phyloP scores from a whole-genome alignment of 805 yeast genomes.

The Metahyphopichia silvanorum region DNA sequence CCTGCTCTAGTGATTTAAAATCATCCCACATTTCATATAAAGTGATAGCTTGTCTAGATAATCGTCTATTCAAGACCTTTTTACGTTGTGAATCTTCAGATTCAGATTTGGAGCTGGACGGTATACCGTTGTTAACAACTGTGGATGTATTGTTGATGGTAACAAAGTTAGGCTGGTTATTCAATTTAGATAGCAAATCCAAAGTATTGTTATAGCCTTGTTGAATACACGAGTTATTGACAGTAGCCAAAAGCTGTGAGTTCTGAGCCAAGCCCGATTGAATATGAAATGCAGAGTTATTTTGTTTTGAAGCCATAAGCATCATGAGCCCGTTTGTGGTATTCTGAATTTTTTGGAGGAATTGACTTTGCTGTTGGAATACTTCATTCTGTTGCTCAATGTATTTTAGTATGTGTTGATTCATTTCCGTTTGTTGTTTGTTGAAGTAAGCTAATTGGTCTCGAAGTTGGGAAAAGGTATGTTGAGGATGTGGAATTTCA shows the following conservation, averaged over 20 bases:
- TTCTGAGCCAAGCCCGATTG: slow-evolving; percentile 10
- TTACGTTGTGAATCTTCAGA: slow-evolving; percentile 13
- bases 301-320: slow-evolving; percentile 9
- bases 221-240: slow-evolving; percentile 8
- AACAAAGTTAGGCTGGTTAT: slow-evolving; percentile 2
- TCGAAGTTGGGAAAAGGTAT: too few species aligned
- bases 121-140: slow-evolving; percentile 2
- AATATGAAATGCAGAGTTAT: slow-evolving; percentile 10
- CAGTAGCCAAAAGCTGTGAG: slow-evolving; percentile 7
- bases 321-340: slow-evolving; percentile 7
- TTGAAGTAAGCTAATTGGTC: slow-evolving; percentile 10
- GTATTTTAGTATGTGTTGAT: slow-evolving; percentile 9
- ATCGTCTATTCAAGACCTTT: slow-evolving; percentile 16
- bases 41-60: slow-evolving; percentile 25
- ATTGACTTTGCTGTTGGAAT: slow-evolving; percentile 13
- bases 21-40: slow-evolving; percentile 34
- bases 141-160: slow-evolving; percentile 3
- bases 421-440: slow-evolving; percentile 9
- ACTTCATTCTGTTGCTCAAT: slow-evolving; percentile 14
- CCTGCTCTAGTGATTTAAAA: slow-evolving; percentile 23
- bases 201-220: slow-evolving; percentile 13
- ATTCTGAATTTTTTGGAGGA: slow-evolving; percentile 13
- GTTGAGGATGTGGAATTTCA: too few species aligned
- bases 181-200: slow-evolving; percentile 14
- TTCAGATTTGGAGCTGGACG: slow-evolving; percentile 1